Evolutionary conservation across 148 eudicot species (phyloP), one percentile per base, ranked within the genome.

Genomic region (Rhododendron kiyosumense): DNA sequence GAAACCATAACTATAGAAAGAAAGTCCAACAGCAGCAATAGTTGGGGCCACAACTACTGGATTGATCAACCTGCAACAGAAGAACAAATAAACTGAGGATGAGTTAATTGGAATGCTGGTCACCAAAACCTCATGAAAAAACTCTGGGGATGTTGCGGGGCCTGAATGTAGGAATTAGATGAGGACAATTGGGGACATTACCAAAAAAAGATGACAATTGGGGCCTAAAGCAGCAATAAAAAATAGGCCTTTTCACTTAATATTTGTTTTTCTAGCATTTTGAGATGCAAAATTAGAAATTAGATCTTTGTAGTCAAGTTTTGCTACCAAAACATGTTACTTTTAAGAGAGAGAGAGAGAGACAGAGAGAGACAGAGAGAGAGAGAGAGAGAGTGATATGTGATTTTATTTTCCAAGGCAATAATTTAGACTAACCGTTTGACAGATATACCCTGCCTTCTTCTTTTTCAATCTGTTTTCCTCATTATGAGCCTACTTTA

Each of bases 21-120:
- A 94, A 87, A 97, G 98, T 59, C 99, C 99, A 26, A 97, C 99
- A 54, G 98, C 99, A 80, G 99, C 99, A 86, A 97, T 89, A 77
- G 99, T 97, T 84, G 99, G 99, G 86, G 99, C 90, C 86, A 97
- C 98, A 87, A 97, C 99, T 85, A 97, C 99, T 57, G 99, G 99
- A 90, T 97, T 95, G 84, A 97, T 97, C 85, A 95, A 86, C 92
- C 99, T 96, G 87, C 38, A 88, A 57, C 2, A 26, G 17, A 78
- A 54, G 78, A 28, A 20, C 13, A 45, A n/a, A 77, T 18, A 24
- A 78, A 51, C 18, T 78, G 43, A 51, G 65, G 83, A 78, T 75
- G 52, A 82, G 79, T 34, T 75, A 63, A 71, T 51, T 28, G 20
- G 34, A 69, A 13, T 41, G 73, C 51, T 63, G 48, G 17, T 26